Percentiles rank a stretch among this genome's conserved stretches.
Conservation (phyloP, 2,329 filamentous ascomycete genomes). For the Massarina eburnea region DNA sequence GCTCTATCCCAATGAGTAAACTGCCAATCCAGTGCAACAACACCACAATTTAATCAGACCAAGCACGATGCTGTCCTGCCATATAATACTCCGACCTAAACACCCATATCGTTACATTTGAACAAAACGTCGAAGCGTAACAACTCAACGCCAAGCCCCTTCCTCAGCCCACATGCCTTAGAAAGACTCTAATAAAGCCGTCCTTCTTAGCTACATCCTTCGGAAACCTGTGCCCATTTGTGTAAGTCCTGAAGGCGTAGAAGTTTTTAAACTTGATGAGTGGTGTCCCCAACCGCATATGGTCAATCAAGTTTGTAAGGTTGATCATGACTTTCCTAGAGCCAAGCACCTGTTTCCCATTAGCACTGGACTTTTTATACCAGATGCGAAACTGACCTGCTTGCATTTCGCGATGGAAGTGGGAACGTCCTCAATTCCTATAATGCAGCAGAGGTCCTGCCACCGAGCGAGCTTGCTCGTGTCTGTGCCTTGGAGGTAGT, state of each 20-base stretch:
- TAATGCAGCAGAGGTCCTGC: conserved; percentile 12
- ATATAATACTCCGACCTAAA: no score
- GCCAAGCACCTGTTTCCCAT: conserved; percentile 7
- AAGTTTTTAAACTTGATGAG: conserved; percentile 17
- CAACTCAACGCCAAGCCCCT: background rate
- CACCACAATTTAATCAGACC: no score
- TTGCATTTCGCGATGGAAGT: conserved; percentile 12
- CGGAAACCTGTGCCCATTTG: conserved; percentile 9
- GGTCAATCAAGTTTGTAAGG: conserved; percentile 23
- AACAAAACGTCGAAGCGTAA: no score
- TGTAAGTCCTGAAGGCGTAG: conserved; percentile 12
- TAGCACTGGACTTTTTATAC: background rate
- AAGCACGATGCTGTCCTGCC: no score
- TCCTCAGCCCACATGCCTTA: conserved; percentile 15
- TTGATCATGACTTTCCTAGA: conserved; percentile 17
- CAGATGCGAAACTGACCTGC: conserved; percentile 8
- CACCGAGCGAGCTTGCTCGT: conserved; percentile 5
- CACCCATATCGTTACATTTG: no score
- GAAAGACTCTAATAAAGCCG: conserved; percentile 22
- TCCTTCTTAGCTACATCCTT: conserved; percentile 19
- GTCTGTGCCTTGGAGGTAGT: conserved; percentile 8
- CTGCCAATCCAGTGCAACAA: no score
- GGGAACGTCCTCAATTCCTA: conserved; percentile 5
- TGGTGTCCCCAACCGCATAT: conserved; percentile 11
- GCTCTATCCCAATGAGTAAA: no score